phyloP scores from a whole-genome alignment of 2,329 filamentous ascomycete species.

The Colletotrichum lindemuthianum region DNA sequence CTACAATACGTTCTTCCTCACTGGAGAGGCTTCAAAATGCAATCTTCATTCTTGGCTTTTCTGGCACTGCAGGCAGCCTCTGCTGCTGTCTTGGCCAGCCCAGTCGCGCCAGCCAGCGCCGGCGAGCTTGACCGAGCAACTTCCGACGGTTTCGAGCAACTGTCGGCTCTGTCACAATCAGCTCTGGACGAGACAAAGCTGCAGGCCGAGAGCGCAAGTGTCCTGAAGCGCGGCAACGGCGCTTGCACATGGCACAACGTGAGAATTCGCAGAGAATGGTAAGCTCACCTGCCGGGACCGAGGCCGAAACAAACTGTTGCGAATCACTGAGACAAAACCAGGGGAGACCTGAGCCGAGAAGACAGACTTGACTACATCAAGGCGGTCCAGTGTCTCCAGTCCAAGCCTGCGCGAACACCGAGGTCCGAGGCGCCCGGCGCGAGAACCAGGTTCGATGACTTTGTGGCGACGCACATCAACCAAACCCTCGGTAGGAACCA shows the following conservation, averaged over 20 bases:
- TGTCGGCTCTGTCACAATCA: conserved; percentile 21
- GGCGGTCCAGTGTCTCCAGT: conserved; percentile 56
- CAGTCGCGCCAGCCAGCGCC: conserved; percentile 2
- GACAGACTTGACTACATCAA: conserved; percentile 54
- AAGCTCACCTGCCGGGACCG: conserved; percentile 6
- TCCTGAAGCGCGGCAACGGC: conserved; percentile 32
- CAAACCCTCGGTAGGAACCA: conserved; percentile 45
- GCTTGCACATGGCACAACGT: conserved; percentile 42
- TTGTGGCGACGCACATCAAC: conserved; percentile 59
- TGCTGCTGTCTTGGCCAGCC: conserved; percentile 31
- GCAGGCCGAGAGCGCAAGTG: conserved; percentile 27
- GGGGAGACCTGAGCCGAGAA: conserved; percentile 42
- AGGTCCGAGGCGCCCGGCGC: conserved; percentile 51
- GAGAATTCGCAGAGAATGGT: conserved; percentile 46
- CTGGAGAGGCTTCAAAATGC: neutral
- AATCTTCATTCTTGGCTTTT: neutral
- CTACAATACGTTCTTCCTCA: neutral
- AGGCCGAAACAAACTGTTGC: neutral
- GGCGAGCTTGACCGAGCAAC: neutral
- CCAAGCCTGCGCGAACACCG: conserved; percentile 47
- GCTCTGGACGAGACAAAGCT: conserved; percentile 41
- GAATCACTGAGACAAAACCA: conserved; percentile 2
- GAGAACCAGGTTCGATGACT: conserved; percentile 60
- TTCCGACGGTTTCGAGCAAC: conserved; percentile 1
- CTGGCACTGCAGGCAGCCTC: neutral